Evolutionary conservation across 2,329 filamentous ascomycete genomes (phyloP).

Genomic region (Aspergillus floridensis): DNA sequence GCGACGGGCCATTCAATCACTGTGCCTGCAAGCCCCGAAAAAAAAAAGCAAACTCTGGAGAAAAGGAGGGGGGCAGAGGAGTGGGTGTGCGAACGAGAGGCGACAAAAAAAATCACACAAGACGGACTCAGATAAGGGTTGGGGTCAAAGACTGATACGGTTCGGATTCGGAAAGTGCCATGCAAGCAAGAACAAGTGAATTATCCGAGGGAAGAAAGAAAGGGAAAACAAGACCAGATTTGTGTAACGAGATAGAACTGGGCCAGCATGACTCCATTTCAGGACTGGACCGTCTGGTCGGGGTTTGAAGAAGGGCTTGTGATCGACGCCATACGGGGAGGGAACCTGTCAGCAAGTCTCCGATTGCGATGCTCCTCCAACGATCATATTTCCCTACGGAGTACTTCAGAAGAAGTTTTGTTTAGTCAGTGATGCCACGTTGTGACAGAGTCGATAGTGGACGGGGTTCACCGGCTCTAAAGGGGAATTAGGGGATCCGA

Average conservation of each 20-base stretch:
- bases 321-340: conserved; percentile 9
- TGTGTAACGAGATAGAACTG: not conserved
- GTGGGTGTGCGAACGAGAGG: not conserved
- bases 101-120: not conserved
- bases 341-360: conserved; percentile 15
- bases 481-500: conserved; percentile 1
- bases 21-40: conserved; percentile 11
- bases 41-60: conserved; percentile 2
- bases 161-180: not conserved
- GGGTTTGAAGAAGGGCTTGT: not conserved
- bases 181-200: not conserved
- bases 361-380: conserved; percentile 10
- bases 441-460: conserved; percentile 13
- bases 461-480: conserved; percentile 4
- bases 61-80: not conserved
- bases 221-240: conserved; percentile 1
- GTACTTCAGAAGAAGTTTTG: conserved; percentile 2
- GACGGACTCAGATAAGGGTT: not conserved
- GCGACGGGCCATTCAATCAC: conserved; percentile 2
- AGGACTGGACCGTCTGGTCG: not conserved
- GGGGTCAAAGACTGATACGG: not conserved
- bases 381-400: conserved; percentile 10
- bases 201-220: not conserved
- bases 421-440: conserved; percentile 17
- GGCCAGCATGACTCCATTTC: not conserved